Evolutionary conservation across 208 protist species (phyloP), one percentile per base, ranked within the genome.

Genomic region (Ichthyophonus hoferi): DNA sequence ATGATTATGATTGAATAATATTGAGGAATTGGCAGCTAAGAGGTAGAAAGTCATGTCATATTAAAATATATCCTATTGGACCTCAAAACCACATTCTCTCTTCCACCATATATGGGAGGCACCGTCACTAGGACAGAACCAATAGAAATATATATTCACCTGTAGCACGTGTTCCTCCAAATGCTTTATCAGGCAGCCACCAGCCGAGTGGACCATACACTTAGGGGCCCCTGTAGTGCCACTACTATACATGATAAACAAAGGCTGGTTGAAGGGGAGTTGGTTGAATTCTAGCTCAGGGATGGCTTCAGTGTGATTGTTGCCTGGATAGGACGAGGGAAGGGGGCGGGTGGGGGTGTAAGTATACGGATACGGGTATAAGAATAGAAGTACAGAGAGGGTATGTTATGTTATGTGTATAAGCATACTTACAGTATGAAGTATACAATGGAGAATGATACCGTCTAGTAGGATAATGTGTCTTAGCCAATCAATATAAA

Each of bases 221-320:
- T 92, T 92, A 58, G 90, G 90, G 0, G 35, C 41, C n/a, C 90
- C 90, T 0, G 90, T 92, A 17, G 90, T 92, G 50, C 90, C 90
- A 38, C 76, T 86, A 1, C 76, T 84, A 76, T 79, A 92, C 40
- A 90, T 82, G 41, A 92, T 88, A 42, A 81, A 92, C 33, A 88
- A 12, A 34, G 90, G 90, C 43, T 92, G 90, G 83, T 77, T 87
- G 58, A 92, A 92, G 1, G 90, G 88, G 7, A 92, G 37, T 76
- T 92, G 90, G 35, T 77, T 87, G 35, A 87, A 92, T 34, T 84
- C 33, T 33, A 92, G 77, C 2, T 58, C n/a, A 35, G 85, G 86
- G 31, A 40, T 34, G 14, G 83, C 79, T n/a, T 81, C 83, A 38
- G n/a, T n/a, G 40, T 42, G 86, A 50, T 76, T 2, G 42, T 76